Evolutionary conservation across 176 grass and related monocot species (phyloP).

Genomic region (Zoysia pacifica): DNA sequence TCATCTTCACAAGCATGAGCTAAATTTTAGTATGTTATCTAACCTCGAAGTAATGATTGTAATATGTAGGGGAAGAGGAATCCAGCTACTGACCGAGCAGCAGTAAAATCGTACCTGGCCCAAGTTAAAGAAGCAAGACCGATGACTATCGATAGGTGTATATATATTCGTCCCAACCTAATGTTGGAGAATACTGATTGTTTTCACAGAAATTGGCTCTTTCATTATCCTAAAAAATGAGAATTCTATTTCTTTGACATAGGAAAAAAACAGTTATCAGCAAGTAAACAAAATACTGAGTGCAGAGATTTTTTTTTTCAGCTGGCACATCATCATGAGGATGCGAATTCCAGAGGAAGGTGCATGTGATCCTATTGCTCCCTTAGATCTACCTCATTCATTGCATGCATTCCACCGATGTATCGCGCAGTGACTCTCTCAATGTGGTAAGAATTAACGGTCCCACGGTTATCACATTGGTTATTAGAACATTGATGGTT

Average conservation of each 20-base stretch:
- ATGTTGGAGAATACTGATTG: too few relatives aligned
- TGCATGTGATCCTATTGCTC: slow-evolving; percentile 85
- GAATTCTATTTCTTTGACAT: too few relatives aligned
- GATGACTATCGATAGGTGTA: slow-evolving; percentile 97
- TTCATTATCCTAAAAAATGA: too few relatives aligned
- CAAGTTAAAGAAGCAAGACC: slow-evolving; percentile 60
- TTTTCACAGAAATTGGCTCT: too few relatives aligned
- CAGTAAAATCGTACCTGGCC: slow-evolving; percentile 70
- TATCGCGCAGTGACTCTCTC: slow-evolving; percentile 67
- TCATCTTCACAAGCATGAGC: too few relatives aligned
- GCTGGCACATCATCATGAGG: slow-evolving; percentile 99
- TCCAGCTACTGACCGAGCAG: slow-evolving; percentile 68
- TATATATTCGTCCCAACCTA: too few relatives aligned
- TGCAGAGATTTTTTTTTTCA: slow-evolving; percentile 43
- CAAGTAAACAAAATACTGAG: slow-evolving; percentile 13
- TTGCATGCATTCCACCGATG: slow-evolving; percentile 89
- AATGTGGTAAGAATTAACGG: slow-evolving; percentile 72
- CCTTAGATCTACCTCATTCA: slow-evolving; percentile 90
- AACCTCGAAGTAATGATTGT: too few relatives aligned
- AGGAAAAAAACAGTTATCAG: too few relatives aligned
- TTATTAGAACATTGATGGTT: too few relatives aligned
- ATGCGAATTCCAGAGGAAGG: slow-evolving; percentile 69
- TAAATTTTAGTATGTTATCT: too few relatives aligned
- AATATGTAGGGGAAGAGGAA: slow-evolving; percentile 99
- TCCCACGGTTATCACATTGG: too few relatives aligned